Base-by-base conservation (phyloP, 495 filamentous ascomycete genomes). In the Symbiotaphrina buchneri region DNA sequence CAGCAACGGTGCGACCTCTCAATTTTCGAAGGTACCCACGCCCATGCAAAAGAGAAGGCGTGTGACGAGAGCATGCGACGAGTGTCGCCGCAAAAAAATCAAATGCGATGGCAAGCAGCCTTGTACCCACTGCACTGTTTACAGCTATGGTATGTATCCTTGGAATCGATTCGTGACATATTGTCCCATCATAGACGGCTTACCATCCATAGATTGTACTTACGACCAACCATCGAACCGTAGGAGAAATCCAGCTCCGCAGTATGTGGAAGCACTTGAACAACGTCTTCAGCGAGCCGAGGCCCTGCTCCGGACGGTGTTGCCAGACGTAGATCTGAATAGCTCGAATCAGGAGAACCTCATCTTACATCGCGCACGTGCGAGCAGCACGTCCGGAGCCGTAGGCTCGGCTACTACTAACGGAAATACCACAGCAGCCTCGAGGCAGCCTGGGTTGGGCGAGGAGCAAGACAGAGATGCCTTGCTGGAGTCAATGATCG, bases 21-120 rank as follows among this genome's bases (percentile, higher is more conserved):
- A 10, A 3, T 28, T 26, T 15, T 8, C 32, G 21, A 19, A 32
- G 13, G 34, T 5, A 13, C 22, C 30, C 18, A 13, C 23, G 25
- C 80, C 75, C 21, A 53, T 84, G 39, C 84, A 92, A 52, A 92
- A 94, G 53, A 64, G 84, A 28, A 65, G 84, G 15, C 60, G 84
- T 45, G 84, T 94, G 18, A 91, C 82, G 24, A 62, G 84, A 34
- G 84, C 84, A 11, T 94, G 84, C 56, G 87, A 95, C 47, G 90
- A 97, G 47, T 97, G 84, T 46, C 66, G 87, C 28, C 62, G 87
- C 41, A 97, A 97, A 53, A 97, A 97, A 52, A 94, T 95, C 49
- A 97, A 94, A 51, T 95, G 85, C 44, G 85, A 94, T 46, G 87
- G 87, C 35, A 91, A 91, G 53, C 83, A 93, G 50, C 90, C 87